A percentile compares a stretch with the other conserved stretches of the same genome.
Conservation (phyloP, 2,329 filamentous ascomycete genomes). For the Arthrobotrys megalospora region DNA sequence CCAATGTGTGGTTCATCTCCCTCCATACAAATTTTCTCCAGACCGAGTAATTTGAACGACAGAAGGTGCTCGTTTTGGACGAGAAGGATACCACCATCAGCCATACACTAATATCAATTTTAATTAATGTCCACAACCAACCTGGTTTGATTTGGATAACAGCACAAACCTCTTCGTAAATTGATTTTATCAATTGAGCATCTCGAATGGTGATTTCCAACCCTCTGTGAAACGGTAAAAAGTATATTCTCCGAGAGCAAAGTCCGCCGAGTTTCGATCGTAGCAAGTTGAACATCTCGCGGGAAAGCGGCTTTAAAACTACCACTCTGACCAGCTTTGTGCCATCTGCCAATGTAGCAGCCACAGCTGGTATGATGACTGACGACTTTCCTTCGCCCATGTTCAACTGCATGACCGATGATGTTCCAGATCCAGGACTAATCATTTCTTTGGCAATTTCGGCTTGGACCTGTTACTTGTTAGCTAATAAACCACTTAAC, state of each 20-base stretch:
- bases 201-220: conserved; percentile 66
- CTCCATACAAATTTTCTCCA: conserved; percentile 70
- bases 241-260: conserved; percentile 72
- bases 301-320: conserved; percentile 75
- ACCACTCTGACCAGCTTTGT: conserved; percentile 73
- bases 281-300: conserved; percentile 75
- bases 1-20: conserved; percentile 53
- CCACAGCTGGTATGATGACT: conserved; percentile 78
- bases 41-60: conserved; percentile 76
- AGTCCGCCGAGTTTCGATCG: conserved; percentile 73
- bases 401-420: conserved; percentile 76
- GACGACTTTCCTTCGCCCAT: conserved; percentile 82
- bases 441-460: conserved; percentile 75
- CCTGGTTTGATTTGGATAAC: not conserved
- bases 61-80: conserved; percentile 77
- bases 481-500: not conserved
- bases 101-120: conserved; percentile 69
- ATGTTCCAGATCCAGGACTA: conserved; percentile 67
- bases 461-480: conserved; percentile 70
- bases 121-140: not conserved
- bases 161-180: conserved; percentile 66
- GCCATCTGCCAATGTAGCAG: conserved; percentile 71
- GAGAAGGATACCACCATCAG: conserved; percentile 72
- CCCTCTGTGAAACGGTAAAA: conserved; percentile 74
- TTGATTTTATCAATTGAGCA: conserved; percentile 66